phyloP scores from a whole-genome alignment of 441 rosid species.

The Populus trichocarpa region DNA sequence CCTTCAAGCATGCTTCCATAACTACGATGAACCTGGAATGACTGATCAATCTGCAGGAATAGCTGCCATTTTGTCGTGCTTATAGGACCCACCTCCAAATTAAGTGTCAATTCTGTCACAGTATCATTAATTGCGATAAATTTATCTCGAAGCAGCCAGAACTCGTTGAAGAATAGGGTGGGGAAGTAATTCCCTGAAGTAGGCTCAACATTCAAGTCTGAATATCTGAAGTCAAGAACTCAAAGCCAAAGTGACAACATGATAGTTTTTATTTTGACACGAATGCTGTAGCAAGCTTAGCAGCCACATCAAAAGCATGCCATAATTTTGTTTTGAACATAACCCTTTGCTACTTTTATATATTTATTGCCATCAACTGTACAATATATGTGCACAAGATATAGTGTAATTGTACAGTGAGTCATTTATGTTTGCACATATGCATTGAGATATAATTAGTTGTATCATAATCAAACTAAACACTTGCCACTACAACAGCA shows the following conservation, averaged over 20 bases:
- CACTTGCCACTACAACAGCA: too few species aligned
- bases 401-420: too few species aligned
- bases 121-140: constrained; percentile 70
- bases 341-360: too few species aligned
- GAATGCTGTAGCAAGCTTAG: neutral
- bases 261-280: neutral
- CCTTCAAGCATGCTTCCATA: constrained; percentile 99
- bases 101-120: constrained; percentile 65
- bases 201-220: constrained; percentile 75
- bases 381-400: too few species aligned
- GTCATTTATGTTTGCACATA: too few species aligned
- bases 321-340: too few species aligned
- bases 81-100: constrained; percentile 86
- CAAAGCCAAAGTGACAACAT: neutral
- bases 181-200: constrained; percentile 76
- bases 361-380: too few species aligned
- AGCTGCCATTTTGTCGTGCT: constrained; percentile 99
- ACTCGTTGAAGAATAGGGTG: constrained; percentile 79
- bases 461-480: too few species aligned
- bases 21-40: constrained; percentile 92
- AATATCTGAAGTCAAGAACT: constrained; percentile 50
- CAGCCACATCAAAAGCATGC: too few species aligned
- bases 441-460: too few species aligned
- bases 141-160: constrained; percentile 95
- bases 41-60: constrained; percentile 90